Percentiles rank a stretch among this genome's conserved stretches.
These are phyloP conservation scores for Calocybe gambosa DNA, from an alignment of 1,284 basidiomycete species.

Conservation along the genomic window DNA sequence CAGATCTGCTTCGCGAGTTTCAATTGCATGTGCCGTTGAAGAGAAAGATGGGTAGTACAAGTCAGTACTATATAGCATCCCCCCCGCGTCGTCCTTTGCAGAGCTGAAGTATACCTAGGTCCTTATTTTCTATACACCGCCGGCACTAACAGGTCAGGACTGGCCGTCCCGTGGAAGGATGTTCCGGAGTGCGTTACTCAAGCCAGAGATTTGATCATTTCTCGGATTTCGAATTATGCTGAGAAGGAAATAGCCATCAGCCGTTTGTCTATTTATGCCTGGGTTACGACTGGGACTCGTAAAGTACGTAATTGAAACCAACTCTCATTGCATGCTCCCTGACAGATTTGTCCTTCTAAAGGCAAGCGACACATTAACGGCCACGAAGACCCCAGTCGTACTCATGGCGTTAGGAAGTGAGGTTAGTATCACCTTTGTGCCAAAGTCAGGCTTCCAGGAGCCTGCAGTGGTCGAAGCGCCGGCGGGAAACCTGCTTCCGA, in stretches of 20 bases:
- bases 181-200: conserved; percentile 19
- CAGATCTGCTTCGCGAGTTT: conserved; percentile 26
- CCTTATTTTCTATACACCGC: conserved; percentile 24
- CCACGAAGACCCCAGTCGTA: conserved; percentile 6
- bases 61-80: conserved; percentile 19
- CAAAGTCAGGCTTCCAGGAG: conserved; percentile 12
- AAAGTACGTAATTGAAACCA: conserved; percentile 20
- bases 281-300: conserved; percentile 27
- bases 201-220: conserved; percentile 20
- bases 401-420: conserved; percentile 17
- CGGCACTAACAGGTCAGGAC: not conserved
- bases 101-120: conserved; percentile 14
- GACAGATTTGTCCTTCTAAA: not conserved
- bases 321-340: not conserved
- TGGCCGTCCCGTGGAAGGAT: conserved; percentile 10
- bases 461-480: not conserved
- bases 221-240: conserved; percentile 21
- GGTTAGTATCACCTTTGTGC: conserved; percentile 13
- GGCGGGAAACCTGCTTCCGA: not conserved
- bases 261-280: conserved; percentile 25
- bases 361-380: conserved; percentile 8
- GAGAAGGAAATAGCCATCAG: conserved; percentile 21
- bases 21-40: conserved; percentile 31
- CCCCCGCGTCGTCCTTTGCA: not conserved
- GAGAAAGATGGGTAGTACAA: conserved; percentile 21